Evolutionary conservation across 768 basidiomycete species (phyloP).

Genomic region (Collybiopsis confluens): DNA sequence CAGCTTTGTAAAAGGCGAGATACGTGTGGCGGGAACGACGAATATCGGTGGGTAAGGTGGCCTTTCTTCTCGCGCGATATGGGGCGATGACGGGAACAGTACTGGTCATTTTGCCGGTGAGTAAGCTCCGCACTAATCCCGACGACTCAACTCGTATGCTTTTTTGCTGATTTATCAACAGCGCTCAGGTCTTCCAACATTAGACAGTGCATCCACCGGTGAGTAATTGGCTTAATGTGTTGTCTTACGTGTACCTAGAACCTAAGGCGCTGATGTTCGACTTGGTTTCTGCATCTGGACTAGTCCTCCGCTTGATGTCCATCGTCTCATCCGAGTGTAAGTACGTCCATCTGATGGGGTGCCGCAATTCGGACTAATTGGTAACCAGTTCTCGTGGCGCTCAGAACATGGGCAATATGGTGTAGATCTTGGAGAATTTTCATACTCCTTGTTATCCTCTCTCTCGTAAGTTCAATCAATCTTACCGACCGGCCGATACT

Average conservation of each 20-base stretch:
- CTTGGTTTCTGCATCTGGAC: neutral
- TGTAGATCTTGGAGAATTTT: constrained; percentile 13
- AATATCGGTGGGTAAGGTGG: constrained; percentile 6
- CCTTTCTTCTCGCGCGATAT: constrained; percentile 14
- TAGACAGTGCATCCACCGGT: neutral
- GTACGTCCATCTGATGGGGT: neutral
- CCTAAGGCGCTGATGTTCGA: no score
- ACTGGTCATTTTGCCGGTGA: constrained; percentile 11
- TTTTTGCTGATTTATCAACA: neutral
- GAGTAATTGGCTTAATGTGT: neutral
- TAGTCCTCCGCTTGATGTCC: constrained; percentile 4
- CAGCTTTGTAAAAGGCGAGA: constrained; percentile 5
- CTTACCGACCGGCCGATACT: no score
- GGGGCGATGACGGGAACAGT: constrained; percentile 10
- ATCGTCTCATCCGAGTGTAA: constrained; percentile 15
- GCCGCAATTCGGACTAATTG: neutral
- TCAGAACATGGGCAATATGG: constrained; percentile 24
- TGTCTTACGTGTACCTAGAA: neutral
- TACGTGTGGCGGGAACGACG: constrained; percentile 11
- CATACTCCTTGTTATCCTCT: constrained; percentile 3
- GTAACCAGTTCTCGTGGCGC: constrained; percentile 22
- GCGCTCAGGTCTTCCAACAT: neutral
- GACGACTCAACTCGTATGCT: neutral
- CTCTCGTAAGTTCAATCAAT: constrained; percentile 14
- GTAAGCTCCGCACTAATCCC: neutral